Evolutionary conservation across 108 stramenopile species (phyloP).

Genomic region (Ochromonas danica): DNA sequence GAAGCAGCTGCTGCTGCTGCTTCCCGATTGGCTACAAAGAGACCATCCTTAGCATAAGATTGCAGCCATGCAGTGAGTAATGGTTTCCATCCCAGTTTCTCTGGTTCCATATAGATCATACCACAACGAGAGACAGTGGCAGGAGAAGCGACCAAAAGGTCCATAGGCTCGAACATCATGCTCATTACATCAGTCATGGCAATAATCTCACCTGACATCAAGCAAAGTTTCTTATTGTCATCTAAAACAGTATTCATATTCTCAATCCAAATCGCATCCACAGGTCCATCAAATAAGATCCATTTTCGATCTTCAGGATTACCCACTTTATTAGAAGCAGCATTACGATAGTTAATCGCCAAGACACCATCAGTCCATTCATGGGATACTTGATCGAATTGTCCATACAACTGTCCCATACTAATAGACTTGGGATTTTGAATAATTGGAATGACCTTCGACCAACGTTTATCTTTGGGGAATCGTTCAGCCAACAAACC

Average conservation of each 20-base stretch:
- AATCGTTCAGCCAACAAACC: constrained; percentile 38
- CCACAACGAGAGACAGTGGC: constrained; percentile 70
- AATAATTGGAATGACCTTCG: constrained; percentile 58
- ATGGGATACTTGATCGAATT: constrained; percentile 63
- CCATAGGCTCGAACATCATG: constrained; percentile 75
- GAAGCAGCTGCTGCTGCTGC: background rate
- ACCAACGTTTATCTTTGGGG: constrained; percentile 60
- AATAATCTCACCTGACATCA: constrained; percentile 69
- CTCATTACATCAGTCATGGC: constrained; percentile 66
- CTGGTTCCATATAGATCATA: constrained; percentile 70
- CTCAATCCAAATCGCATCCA: constrained; percentile 73
- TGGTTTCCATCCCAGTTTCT: constrained; percentile 64
- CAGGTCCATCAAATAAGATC: constrained; percentile 69
- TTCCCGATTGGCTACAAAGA: constrained; percentile 10
- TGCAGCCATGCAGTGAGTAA: constrained; percentile 58
- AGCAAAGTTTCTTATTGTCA: constrained; percentile 69
- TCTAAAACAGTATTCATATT: constrained; percentile 72
- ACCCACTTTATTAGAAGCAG: constrained; percentile 60
- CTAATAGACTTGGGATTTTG: constrained; percentile 68
- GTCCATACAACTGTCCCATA: constrained; percentile 67
- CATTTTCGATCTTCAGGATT: constrained; percentile 65
- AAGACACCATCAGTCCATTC: constrained; percentile 71
- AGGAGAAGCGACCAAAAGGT: constrained; percentile 65
- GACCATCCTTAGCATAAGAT: background rate
- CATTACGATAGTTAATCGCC: constrained; percentile 65